Conservation (phyloP, 345 rosid genomes). For the Rubroshorea leprosula region DNA sequence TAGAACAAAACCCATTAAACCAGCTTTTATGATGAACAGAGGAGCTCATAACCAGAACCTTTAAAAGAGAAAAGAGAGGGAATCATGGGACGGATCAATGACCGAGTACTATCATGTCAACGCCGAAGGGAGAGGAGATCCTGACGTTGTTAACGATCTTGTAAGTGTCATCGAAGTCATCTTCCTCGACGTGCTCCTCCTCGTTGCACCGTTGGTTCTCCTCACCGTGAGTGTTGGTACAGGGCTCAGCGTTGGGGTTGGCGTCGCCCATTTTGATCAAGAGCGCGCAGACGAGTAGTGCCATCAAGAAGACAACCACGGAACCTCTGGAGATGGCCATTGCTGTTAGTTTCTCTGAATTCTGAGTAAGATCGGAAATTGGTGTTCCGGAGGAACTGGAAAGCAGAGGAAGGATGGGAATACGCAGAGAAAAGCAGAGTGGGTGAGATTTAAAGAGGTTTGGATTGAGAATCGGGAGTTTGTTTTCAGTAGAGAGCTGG, state of each 20-base stretch:
- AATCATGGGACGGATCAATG: not conserved
- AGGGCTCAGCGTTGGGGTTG: not conserved
- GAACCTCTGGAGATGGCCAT: slow-evolving; percentile 22
- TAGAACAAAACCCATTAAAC: no score
- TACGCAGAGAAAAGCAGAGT: no score
- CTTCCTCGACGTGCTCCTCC: slow-evolving; percentile 4
- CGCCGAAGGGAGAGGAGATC: slow-evolving; percentile 8
- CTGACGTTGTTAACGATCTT: slow-evolving; percentile 20
- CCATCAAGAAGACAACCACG: slow-evolving; percentile 2
- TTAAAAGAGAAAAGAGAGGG: not conserved
- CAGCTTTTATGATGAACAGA: no score
- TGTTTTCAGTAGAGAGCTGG: no score
- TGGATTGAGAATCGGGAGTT: no score
- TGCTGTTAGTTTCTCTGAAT: not conserved
- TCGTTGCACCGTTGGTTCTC: slow-evolving; percentile 14
- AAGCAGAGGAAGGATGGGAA: no score
- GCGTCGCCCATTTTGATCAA: slow-evolving; percentile 11
- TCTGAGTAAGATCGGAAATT: no score
- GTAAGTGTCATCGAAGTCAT: slow-evolving; percentile 31
- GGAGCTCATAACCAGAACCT: no score
- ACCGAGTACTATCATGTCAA: not conserved
- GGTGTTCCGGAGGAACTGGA: no score
- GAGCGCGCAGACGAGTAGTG: slow-evolving; percentile 16
- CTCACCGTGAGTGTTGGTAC: not conserved
- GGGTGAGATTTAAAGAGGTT: no score